Evolutionary conservation across 805 yeast species (phyloP), one percentile per base, ranked within the genome.

Genomic region (Zygosaccharomyces kombuchaensis): DNA sequence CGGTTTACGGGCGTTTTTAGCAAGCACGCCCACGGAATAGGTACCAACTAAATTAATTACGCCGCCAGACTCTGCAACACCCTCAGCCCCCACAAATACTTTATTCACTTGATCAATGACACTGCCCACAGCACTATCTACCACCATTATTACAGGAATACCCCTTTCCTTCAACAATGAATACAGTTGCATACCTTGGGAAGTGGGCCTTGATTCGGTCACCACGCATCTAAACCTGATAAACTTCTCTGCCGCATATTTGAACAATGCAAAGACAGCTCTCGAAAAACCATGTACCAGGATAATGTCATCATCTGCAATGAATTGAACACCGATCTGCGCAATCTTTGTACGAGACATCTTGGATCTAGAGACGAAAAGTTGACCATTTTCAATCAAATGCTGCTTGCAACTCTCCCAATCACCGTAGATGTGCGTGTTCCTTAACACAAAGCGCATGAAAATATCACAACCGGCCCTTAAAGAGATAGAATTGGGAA

Each of bases 61-160:
- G 27, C 99, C 99, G 46, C 99, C 99, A 63, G 95, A 84, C 70
- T 93, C 99, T 2, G 96, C 96, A 3, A 93, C 99, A 55, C 99
- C 99, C 68, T 93, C 99, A 1, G 99, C 99, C 45, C 99, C 99
- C 54, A 93, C 93, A 53, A 93, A 77, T 4, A 93, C 86, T 66
- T 93, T 91, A 69, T 91, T 95, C 10, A 90, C 89, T 64, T 86
- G 85, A 64, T 88, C 90, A 48, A 93, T 82, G 31, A 89, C 87
- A 55, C 82, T 88, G 0, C 98, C 98, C 10, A 91, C 97, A 6
- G 96, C 95, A 44, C 88, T 81, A 63, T 93, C 99, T 13, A 87
- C 90, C 40, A 93, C 86, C 43, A 89, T 74, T 43, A 87, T 82
- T 9, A 84, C 93, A 0, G 98, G 98, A 9, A 93, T 86, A 12